Evolutionary conservation across 352 stramenopile species (phyloP).

Genomic region (Pythium graminicola): DNA sequence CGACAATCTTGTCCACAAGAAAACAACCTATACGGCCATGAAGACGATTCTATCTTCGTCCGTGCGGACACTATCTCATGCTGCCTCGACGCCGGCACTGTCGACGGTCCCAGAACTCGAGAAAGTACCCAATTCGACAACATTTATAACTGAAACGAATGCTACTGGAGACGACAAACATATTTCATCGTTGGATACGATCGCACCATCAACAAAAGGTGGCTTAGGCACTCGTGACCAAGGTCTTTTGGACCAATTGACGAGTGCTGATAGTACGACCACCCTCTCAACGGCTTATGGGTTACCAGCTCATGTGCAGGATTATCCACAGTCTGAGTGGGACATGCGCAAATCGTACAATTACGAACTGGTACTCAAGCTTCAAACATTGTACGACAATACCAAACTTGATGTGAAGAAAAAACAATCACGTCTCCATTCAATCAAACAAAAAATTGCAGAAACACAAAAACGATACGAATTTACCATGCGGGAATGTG

Average conservation of each 20-base stretch:
- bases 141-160: slow-evolving; percentile 25
- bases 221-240: slow-evolving; percentile 7
- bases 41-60: slow-evolving; percentile 56
- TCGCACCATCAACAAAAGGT: not conserved
- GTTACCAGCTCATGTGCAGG: slow-evolving; percentile 61
- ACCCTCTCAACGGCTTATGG: slow-evolving; percentile 46
- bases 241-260: slow-evolving; percentile 24
- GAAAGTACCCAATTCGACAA: slow-evolving; percentile 5
- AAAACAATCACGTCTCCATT: slow-evolving; percentile 59
- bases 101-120: slow-evolving; percentile 24
- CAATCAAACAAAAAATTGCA: slow-evolving; percentile 50
- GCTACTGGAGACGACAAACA: slow-evolving; percentile 4
- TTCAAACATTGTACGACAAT: slow-evolving; percentile 66
- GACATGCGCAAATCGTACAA: slow-evolving; percentile 75
- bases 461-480: slow-evolving; percentile 60
- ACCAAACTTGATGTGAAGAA: slow-evolving; percentile 49
- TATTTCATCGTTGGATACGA: not conserved
- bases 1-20: slow-evolving; percentile 59
- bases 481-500: slow-evolving; percentile 61
- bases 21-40: slow-evolving; percentile 52
- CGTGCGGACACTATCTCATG: slow-evolving; percentile 36
- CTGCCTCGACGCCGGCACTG: slow-evolving; percentile 32
- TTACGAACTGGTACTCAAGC: slow-evolving; percentile 64
- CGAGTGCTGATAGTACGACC: slow-evolving; percentile 18
- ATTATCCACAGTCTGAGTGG: slow-evolving; percentile 75